phyloP scores from a whole-genome alignment of 2,329 filamentous ascomycete genomes.

The Aspergillus pseudonomiae region DNA sequence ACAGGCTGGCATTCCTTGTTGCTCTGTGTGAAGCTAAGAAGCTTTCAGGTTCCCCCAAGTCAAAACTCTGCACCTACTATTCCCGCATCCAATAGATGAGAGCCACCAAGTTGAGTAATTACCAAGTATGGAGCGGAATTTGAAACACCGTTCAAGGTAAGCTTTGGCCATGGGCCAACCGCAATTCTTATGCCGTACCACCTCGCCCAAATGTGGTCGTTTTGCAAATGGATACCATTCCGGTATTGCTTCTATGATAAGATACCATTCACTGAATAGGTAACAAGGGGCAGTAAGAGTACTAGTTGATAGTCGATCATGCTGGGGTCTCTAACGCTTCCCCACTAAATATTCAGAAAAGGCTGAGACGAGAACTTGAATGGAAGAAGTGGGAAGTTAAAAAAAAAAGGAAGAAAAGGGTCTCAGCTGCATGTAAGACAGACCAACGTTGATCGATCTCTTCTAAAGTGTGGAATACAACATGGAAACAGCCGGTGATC shows the following conservation, averaged over 20 bases:
- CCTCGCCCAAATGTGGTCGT: not conserved
- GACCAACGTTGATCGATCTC: constrained; percentile 2
- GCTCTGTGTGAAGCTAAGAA: not conserved
- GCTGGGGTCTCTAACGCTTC: not conserved
- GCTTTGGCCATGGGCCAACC: not conserved
- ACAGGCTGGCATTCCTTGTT: not conserved
- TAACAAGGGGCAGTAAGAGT: no score
- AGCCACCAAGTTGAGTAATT: not conserved
- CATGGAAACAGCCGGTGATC: not conserved
- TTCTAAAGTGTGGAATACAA: not conserved
- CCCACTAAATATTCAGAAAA: not conserved
- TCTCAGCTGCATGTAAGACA: constrained; percentile 10
- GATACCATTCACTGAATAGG: not conserved
- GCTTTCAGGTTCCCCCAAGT: not conserved
- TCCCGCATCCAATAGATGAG: not conserved
- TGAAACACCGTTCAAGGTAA: not conserved
- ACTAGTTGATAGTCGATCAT: not conserved
- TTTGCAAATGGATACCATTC: not conserved
- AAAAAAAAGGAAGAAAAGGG: not conserved
- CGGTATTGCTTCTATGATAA: not conserved
- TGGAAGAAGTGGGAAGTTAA: not conserved
- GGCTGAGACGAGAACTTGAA: not conserved
- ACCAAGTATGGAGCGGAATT: not conserved
- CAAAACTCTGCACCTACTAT: not conserved
- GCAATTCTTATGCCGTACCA: not conserved